Conservation (phyloP, 306 rosid species). For the Dicorynia guianensis region DNA sequence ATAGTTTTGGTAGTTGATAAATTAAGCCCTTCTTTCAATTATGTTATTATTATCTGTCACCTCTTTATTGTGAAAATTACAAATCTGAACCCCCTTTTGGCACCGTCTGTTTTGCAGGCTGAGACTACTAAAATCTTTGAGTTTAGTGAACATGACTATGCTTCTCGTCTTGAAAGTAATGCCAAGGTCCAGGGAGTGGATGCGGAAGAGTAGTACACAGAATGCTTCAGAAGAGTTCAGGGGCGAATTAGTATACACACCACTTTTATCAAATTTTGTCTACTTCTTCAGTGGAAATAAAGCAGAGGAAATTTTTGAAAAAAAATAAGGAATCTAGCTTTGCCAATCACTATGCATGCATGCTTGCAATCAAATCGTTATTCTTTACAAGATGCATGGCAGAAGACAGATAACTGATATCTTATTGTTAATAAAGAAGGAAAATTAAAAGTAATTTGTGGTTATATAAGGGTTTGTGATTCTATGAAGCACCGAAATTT, state of each 20-base stretch:
- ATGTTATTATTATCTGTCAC: no score
- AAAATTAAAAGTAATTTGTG: conserved; percentile 4
- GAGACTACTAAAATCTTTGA: background rate
- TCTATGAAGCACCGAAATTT: background rate
- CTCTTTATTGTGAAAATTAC: background rate
- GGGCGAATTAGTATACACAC: conserved; percentile 13
- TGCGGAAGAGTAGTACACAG: conserved; percentile 18
- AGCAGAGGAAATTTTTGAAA: conserved; percentile 21
- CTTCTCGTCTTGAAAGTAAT: conserved; percentile 22
- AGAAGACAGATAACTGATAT: conserved; percentile 2
- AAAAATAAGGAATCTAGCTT: background rate
- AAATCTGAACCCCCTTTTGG: no score
- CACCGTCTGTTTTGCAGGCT: background rate
- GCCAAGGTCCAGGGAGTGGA: conserved; percentile 3
- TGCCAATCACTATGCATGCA: background rate
- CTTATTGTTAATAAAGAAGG: conserved; percentile 23
- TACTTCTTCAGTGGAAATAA: background rate
- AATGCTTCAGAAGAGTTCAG: background rate
- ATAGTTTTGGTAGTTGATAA: no score
- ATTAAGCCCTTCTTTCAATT: no score
- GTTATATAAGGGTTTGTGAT: conserved; percentile 1
- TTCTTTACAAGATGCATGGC: conserved; percentile 21
- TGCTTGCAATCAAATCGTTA: conserved; percentile 24
- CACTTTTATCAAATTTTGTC: conserved; percentile 5
- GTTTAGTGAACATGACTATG: background rate